These are phyloP conservation scores for Claviceps sorghi DNA, from an alignment of 2,329 filamentous ascomycete species.

Conservation along the genomic window DNA sequence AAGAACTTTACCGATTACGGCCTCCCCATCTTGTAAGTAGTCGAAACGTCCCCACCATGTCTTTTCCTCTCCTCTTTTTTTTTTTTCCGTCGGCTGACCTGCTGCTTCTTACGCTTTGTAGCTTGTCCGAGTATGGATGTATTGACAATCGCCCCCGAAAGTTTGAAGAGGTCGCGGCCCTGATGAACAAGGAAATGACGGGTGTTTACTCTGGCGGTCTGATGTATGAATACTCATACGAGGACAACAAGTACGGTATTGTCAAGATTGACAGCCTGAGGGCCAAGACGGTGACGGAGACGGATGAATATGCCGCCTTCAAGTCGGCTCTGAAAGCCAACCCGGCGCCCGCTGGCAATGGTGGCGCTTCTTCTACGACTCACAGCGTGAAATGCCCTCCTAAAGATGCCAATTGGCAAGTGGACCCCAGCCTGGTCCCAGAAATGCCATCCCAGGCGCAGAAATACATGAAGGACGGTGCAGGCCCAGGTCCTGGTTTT, in stretches of 20 bases:
- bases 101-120: slow-evolving; percentile 7
- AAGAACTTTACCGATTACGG: slow-evolving; percentile 77
- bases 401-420: slow-evolving; percentile 33
- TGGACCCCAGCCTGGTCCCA: slow-evolving; percentile 34
- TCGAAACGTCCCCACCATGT: background rate
- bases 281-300: slow-evolving; percentile 39
- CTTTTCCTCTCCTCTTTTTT: background rate
- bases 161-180: slow-evolving; percentile 63
- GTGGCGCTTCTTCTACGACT: slow-evolving; percentile 34
- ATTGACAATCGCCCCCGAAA: slow-evolving; percentile 58
- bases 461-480: slow-evolving; percentile 39
- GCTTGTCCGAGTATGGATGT: slow-evolving; percentile 88
- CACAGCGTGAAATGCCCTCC: slow-evolving; percentile 35
- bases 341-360: slow-evolving; percentile 35
- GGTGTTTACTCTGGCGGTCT: slow-evolving; percentile 86
- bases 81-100: background rate
- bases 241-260: slow-evolving; percentile 67
- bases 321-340: slow-evolving; percentile 31
- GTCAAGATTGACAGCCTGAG: slow-evolving; percentile 50
- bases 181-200: slow-evolving; percentile 78
- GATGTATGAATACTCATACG: slow-evolving; percentile 85
- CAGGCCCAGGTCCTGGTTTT: slow-evolving; percentile 39
- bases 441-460: slow-evolving; percentile 35
- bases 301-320: slow-evolving; percentile 45
- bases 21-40: slow-evolving; percentile 60